A percentile compares a stretch with the other conserved stretches of the same genome.
phyloP scores from a whole-genome alignment of 495 filamentous ascomycete species.

The Lophium mytilinum region DNA sequence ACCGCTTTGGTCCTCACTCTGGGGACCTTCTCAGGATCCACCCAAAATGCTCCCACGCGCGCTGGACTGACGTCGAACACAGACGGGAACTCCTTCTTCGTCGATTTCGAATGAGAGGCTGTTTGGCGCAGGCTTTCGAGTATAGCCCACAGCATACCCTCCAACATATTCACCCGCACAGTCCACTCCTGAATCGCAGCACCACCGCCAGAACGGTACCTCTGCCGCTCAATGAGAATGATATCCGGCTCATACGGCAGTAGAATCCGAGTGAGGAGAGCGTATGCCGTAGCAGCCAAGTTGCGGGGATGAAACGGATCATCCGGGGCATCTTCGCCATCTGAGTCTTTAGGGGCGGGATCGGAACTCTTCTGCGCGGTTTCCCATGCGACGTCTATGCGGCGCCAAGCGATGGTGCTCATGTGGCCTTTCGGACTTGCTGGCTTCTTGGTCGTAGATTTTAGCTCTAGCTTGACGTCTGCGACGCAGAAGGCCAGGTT shows the following conservation, averaged over 20 bases:
- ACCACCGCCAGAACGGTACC: conserved; percentile 62
- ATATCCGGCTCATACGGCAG: conserved; percentile 52
- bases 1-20: too few relatives aligned
- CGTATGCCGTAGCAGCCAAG: conserved; percentile 55
- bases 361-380: background rate
- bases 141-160: conserved; percentile 80
- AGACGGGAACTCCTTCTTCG: background rate
- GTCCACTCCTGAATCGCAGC: conserved; percentile 79
- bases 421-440: background rate
- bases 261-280: conserved; percentile 47
- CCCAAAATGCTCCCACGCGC: conserved; percentile 32
- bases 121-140: conserved; percentile 48
- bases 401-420: conserved; percentile 13
- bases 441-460: background rate
- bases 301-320: conserved; percentile 48
- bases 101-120: background rate
- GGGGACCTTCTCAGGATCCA: background rate
- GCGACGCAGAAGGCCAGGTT: conserved; percentile 72
- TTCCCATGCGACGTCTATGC: conserved; percentile 17
- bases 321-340: background rate
- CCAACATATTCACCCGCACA: conserved; percentile 78
- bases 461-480: conserved; percentile 23
- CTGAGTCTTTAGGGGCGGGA: background rate
- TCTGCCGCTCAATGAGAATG: conserved; percentile 84
- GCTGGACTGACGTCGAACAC: conserved; percentile 28